These are phyloP conservation scores for Massariosphaeria phaeospora DNA, from an alignment of 495 filamentous ascomycete species.

Conservation along the genomic window DNA sequence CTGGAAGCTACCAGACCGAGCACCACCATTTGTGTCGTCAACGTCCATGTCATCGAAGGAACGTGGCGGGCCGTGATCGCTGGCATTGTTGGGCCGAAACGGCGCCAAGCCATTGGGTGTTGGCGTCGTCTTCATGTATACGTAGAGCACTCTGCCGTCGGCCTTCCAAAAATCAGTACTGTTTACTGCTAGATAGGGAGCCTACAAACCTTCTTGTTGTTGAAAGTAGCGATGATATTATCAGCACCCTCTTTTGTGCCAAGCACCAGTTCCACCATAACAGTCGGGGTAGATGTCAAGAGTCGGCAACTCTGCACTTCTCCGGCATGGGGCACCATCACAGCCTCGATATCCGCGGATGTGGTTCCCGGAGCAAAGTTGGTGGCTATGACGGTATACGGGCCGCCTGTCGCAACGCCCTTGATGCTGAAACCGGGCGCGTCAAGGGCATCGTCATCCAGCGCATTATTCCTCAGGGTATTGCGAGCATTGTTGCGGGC, in stretches of 20 bases:
- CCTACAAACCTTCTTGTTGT: constrained; percentile 68
- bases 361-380: constrained; percentile 94
- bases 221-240: constrained; percentile 73
- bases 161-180: constrained; percentile 50
- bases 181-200: not conserved
- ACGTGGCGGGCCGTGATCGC: constrained; percentile 8
- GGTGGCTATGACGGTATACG: constrained; percentile 74
- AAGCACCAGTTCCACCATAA: constrained; percentile 83
- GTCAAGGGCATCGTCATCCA: constrained; percentile 32
- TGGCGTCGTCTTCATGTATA: constrained; percentile 66
- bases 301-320: constrained; percentile 66
- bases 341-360: constrained; percentile 86
- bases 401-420: constrained; percentile 61
- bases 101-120: too few species aligned
- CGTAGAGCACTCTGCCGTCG: constrained; percentile 73
- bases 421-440: constrained; percentile 64
- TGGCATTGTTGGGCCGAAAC: constrained; percentile 1
- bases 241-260: constrained; percentile 72
- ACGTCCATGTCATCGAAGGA: constrained; percentile 37
- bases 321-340: constrained; percentile 68
- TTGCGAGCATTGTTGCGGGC: constrained; percentile 15
- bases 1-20: constrained; percentile 22
- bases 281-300: constrained; percentile 62
- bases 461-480: too few species aligned
- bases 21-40: constrained; percentile 35